Base-by-base conservation (phyloP, 331 rosid species). In the Quercus phellos region DNA sequence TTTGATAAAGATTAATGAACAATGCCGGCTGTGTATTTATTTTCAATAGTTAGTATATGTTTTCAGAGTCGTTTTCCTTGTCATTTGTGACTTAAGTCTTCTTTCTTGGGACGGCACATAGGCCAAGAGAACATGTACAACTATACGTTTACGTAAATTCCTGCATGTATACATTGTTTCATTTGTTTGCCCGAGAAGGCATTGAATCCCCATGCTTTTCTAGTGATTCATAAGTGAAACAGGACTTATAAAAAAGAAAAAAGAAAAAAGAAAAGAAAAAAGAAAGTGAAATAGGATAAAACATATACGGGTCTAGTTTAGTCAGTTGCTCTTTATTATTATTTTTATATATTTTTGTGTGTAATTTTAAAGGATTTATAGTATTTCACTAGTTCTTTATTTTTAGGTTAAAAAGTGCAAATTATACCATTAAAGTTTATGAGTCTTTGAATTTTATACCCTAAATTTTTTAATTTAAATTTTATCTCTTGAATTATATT, bases 101-200 rank as follows among this genome's bases (percentile, higher is more conserved):
- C 73, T 60, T 34, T 54, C 79, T 76, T 67, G 30, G 88, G 94
- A 74, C 92, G 92, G 92, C 92, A 86, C 73, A 83, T 84, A 81
- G 67, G 88, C 87, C 90, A 89, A 77, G 78, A 27, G 60, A 30
- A 21, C 70, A 8, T 32, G 60, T 74, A 11, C 21, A 61, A 60
- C 10, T 61, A 27, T 10, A 1, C 1, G 1, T 46, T 46, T 58
- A 17, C 42, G 24, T 60, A 27, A 69, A 26, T 42, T 12, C 38
- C 50, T 22, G 72, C 76, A 59, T 51, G 13, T 7, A 38, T 51
- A 38, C 30, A 51, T 35, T 75, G 64, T 24, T 24, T 24, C 26
- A 24, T 24, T 24, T 24, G 26, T 55, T 55, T 68, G 51, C 29
- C 6, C 10, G 35, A 58, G 51, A 55, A 66, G 51, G 68, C 59